A percentile compares a stretch with the other conserved stretches of the same genome.
phyloP scores from a whole-genome alignment of 768 basidiomycete species.

The Serendipita vermifera region DNA sequence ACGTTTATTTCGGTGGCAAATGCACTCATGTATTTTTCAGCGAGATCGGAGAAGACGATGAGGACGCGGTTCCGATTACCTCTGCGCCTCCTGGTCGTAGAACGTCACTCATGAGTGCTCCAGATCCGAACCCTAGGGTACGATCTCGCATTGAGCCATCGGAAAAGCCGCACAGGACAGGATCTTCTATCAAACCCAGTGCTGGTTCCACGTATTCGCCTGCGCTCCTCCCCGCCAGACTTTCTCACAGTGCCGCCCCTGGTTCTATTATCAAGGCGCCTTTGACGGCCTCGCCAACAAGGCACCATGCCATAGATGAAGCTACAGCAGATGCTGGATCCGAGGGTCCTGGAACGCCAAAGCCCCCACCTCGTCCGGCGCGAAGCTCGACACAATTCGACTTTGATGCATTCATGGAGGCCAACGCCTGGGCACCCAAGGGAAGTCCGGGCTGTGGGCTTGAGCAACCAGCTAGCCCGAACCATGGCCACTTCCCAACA shows the following conservation, averaged over 20 bases:
- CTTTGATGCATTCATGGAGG: slow-evolving; percentile 3
- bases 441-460: neutral
- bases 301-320: neutral
- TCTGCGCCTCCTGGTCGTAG: neutral
- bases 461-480: neutral
- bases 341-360: neutral
- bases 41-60: too few relatives aligned
- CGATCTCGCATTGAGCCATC: neutral
- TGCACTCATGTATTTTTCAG: too few relatives aligned
- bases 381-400: neutral
- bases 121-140: neutral
- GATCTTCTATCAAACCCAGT: neutral
- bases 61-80: neutral
- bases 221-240: neutral
- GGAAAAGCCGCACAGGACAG: neutral
- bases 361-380: neutral
- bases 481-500: neutral
- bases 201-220: slow-evolving; percentile 7
- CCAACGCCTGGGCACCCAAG: neutral
- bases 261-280: neutral
- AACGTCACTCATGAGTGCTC: neutral
- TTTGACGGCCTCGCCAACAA: neutral
- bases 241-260: neutral
- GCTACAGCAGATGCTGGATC: neutral
- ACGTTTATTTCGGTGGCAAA: too few relatives aligned